phyloP scores from a whole-genome alignment of 768 basidiomycete genomes.

The Serendipita sp. region DNA sequence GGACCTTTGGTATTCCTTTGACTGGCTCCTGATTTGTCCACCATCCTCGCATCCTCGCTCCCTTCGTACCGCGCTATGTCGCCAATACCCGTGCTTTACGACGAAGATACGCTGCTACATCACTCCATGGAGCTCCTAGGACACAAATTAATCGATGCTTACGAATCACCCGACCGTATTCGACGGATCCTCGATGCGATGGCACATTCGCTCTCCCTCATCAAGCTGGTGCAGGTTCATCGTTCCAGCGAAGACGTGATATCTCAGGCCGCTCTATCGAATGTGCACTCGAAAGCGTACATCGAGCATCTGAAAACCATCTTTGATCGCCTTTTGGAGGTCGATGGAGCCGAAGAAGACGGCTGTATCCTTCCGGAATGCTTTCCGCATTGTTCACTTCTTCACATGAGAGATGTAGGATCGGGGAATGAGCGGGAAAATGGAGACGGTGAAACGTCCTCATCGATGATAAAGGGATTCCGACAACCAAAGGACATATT shows the following conservation, averaged over 20 bases:
- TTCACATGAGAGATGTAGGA: conserved; percentile 12
- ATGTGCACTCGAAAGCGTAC: conserved; percentile 17
- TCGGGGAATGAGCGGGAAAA: conserved; percentile 13
- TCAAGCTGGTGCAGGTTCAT: neutral
- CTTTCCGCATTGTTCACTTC: conserved; percentile 14
- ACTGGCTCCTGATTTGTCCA: too few relatives aligned
- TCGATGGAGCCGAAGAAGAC: conserved; percentile 18
- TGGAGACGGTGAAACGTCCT: neutral
- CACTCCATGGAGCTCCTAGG: neutral
- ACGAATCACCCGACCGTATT: neutral
- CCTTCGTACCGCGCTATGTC: too few relatives aligned
- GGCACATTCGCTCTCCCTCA: neutral
- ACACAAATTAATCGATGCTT: neutral
- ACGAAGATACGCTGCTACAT: neutral
- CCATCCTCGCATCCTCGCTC: too few relatives aligned
- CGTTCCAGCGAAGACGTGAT: neutral
- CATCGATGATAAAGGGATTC: neutral
- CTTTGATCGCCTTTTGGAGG: conserved; percentile 17
- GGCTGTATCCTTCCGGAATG: conserved; percentile 20
- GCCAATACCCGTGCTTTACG: neutral
- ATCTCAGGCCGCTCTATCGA: neutral
- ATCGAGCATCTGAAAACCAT: conserved; percentile 17
- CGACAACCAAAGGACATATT: neutral
- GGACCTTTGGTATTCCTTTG: too few relatives aligned
- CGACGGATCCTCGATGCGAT: neutral